A percentile compares a stretch with the other conserved stretches of the same genome.
These are phyloP conservation scores for Clitopilus hobsonii DNA, from an alignment of 768 basidiomycete genomes.

Conservation along the genomic window DNA sequence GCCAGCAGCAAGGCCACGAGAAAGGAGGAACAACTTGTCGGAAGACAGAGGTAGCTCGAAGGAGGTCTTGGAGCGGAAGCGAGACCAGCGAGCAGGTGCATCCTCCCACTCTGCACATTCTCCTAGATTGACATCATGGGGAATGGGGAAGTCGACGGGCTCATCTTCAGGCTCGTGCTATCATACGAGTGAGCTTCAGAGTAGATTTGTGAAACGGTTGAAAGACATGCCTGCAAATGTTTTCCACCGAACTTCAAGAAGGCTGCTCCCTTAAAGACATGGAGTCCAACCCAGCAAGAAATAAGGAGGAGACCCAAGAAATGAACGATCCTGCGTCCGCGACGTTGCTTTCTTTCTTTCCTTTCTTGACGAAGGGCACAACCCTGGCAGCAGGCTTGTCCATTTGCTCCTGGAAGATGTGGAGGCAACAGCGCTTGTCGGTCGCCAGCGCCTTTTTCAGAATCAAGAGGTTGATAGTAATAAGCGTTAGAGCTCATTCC, in stretches of 20 bases:
- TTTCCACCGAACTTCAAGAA: neutral
- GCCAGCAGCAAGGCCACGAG: conserved; percentile 23
- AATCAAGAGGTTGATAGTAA: neutral
- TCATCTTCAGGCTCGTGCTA: neutral
- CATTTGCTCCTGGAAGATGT: neutral
- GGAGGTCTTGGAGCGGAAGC: conserved; percentile 8
- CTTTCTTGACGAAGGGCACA: neutral
- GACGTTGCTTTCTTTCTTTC: neutral
- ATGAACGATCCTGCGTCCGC: neutral
- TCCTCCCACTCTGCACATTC: conserved; percentile 13
- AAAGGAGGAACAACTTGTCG: conserved; percentile 22
- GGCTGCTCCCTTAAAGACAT: neutral
- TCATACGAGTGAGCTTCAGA: neutral
- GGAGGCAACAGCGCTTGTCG: neutral
- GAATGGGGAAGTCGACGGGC: conserved; percentile 9
- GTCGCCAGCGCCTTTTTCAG: neutral
- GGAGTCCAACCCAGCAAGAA: neutral
- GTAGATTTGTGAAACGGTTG: neutral
- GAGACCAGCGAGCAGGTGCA: neutral
- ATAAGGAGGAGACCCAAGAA: neutral
- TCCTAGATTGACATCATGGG: conserved; percentile 12
- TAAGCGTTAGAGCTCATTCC: too few species aligned
- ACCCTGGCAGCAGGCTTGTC: neutral
- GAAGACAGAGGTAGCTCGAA: conserved; percentile 22
- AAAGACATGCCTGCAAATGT: neutral